Percentiles rank a stretch among this genome's conserved stretches.
These are phyloP conservation scores for Phaseolus coccineus DNA, from an alignment of 331 rosid species.

Conservation along the genomic window DNA sequence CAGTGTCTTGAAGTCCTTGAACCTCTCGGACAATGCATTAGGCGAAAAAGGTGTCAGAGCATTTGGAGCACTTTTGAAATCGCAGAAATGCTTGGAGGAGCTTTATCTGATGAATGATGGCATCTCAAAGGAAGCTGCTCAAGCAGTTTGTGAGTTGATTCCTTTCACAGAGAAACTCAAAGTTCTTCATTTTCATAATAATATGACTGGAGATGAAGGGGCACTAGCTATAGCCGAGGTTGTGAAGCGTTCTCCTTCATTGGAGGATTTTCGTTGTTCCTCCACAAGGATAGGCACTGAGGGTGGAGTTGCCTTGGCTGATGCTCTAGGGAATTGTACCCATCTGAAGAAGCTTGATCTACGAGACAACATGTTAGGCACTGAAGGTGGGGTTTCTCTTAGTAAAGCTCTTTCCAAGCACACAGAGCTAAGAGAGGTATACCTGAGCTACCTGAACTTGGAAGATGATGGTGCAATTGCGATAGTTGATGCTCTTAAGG, in stretches of 20 bases:
- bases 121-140: slow-evolving; percentile 95
- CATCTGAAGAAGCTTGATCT: slow-evolving; percentile 82
- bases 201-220: slow-evolving; percentile 97
- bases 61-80: slow-evolving; percentile 83
- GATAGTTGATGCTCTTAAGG: slow-evolving; percentile 69
- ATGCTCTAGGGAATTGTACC: slow-evolving; percentile 66
- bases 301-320: slow-evolving; percentile 85
- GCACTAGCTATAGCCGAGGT: slow-evolving; percentile 83
- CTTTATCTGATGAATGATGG: slow-evolving; percentile 95
- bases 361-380: slow-evolving; percentile 92
- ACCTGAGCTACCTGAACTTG: slow-evolving; percentile 81
- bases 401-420: slow-evolving; percentile 78
- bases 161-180: slow-evolving; percentile 88
- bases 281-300: slow-evolving; percentile 83
- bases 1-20: slow-evolving; percentile 67
- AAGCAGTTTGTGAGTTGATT: slow-evolving; percentile 84
- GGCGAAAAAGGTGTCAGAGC: slow-evolving; percentile 99
- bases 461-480: slow-evolving; percentile 84
- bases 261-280: slow-evolving; percentile 94
- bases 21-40: slow-evolving; percentile 93
- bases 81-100: slow-evolving; percentile 86
- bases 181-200: slow-evolving; percentile 89
- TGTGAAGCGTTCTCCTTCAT: slow-evolving; percentile 72
- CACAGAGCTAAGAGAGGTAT: slow-evolving; percentile 69
- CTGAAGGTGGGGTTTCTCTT: slow-evolving; percentile 77